Evolutionary conservation across 495 filamentous ascomycete species (phyloP), one percentile per base, ranked within the genome.

Genomic region (Astrocystis sublimbata): DNA sequence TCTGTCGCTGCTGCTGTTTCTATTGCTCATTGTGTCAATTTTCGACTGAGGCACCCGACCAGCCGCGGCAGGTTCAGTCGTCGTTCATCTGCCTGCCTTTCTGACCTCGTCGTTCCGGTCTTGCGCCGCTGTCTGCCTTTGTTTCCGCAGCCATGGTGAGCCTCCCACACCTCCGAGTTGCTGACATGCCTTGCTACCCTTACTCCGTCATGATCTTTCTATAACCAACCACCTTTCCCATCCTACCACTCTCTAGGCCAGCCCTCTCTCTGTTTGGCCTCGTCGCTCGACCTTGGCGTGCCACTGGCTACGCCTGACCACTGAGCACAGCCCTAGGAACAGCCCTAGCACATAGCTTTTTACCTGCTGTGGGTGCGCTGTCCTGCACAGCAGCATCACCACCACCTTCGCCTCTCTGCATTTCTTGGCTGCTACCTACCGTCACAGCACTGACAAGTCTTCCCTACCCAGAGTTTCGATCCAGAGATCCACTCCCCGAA

Each of bases 401-500:
- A 21, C n/a, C 17, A 15, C 9, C 17, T 21, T 54, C 19, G 17
- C 12, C 9, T 41, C 52, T 36, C 23, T 15, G 26, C n/a, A n/a
- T 26, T 45, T 17, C 45, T 38, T 30, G n/a, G 19, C 50, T n/a
- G 42, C 4, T 21, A 21, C 30, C 15, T 24, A 45, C 6, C 23
- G 42, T 35, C 61, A 35, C 38, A 65, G 61, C 10, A 67, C 72
- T 76, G 64, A 75, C 65, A 46, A 69, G 58, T 56, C 47, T 28
- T 71, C 54, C n/a, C 57, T 66, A 58, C 55, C 56, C 65, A 82
- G 73, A 73, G 65, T 57, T 75, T 77, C 73, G 74, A 73, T 66
- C 61, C 67, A 42, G 70, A 74, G 33, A 75, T 78, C 52, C 72
- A 75, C 24, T 75, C 76, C 33, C 79, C 79, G 9, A 85, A 79